Conservation (phyloP, 495 filamentous ascomycete species). For the Trichoderma virens region DNA sequence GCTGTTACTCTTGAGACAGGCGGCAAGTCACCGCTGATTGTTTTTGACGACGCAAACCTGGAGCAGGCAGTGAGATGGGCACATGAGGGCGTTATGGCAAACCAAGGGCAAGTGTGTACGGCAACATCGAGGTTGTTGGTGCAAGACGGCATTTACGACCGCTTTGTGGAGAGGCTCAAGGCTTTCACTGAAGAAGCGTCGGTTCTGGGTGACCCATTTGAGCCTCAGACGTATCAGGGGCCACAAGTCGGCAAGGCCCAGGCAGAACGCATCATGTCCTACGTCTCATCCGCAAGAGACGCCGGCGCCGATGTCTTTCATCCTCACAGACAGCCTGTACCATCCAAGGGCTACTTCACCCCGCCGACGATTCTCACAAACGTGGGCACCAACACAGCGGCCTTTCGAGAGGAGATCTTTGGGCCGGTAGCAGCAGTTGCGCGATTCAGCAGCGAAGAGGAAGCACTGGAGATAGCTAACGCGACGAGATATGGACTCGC, state of each 20-base stretch:
- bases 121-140: conserved; percentile 88
- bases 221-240: conserved; percentile 84
- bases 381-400: conserved; percentile 77
- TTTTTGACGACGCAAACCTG: conserved; percentile 84
- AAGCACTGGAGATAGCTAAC: conserved; percentile 78
- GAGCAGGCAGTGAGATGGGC: conserved; percentile 90
- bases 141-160: conserved; percentile 75
- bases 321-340: conserved; percentile 56
- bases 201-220: conserved; percentile 83
- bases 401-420: conserved; percentile 91
- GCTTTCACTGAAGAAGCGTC: conserved; percentile 57
- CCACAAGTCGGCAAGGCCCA: conserved; percentile 88
- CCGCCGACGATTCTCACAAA: conserved; percentile 85
- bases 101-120: conserved; percentile 82
- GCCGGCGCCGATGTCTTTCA: conserved; percentile 75
- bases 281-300: conserved; percentile 72
- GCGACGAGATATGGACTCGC: conserved; percentile 86
- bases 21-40: conserved; percentile 78
- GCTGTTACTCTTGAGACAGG: conserved; percentile 94
- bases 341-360: conserved; percentile 61
- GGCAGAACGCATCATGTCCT: conserved; percentile 76
- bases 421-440: conserved; percentile 83
- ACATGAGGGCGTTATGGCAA: conserved; percentile 74
- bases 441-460: conserved; percentile 76
- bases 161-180: conserved; percentile 72